phyloP scores from a whole-genome alignment of 768 basidiomycete genomes.

The Filobasidium wieringae region DNA sequence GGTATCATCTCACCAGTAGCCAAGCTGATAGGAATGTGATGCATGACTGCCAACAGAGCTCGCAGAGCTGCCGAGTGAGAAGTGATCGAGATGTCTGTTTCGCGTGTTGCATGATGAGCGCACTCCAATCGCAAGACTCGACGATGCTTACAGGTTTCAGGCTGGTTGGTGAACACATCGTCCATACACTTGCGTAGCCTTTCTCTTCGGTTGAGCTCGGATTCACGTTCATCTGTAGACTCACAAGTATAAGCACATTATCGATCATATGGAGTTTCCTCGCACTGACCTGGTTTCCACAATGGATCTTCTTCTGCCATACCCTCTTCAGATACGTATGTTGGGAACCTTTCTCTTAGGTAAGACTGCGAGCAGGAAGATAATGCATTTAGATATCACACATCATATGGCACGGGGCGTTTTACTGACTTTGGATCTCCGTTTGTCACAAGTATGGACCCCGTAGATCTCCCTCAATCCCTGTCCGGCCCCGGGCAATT shows the following conservation, averaged over 20 bases:
- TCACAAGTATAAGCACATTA: not conserved
- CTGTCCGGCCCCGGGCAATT: not conserved
- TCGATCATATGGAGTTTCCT: too few relatives aligned
- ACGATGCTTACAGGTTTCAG: slow-evolving; percentile 26
- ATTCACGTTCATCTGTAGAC: slow-evolving; percentile 31
- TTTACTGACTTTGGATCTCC: slow-evolving; percentile 24
- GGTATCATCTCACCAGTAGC: slow-evolving; percentile 38
- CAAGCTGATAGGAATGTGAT: slow-evolving; percentile 28
- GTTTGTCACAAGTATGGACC: slow-evolving; percentile 34
- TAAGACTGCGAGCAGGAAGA: slow-evolving; percentile 12
- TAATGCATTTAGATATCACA: not conserved
- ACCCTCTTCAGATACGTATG: slow-evolving; percentile 24
- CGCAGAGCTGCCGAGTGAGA: slow-evolving; percentile 30
- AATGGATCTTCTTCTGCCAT: slow-evolving; percentile 32
- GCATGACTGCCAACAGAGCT: slow-evolving; percentile 27
- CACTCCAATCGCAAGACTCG: not conserved
- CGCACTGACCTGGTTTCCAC: slow-evolving; percentile 23
- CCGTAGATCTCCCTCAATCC: slow-evolving; percentile 35
- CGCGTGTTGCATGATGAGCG: not conserved
- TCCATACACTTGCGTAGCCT: slow-evolving; percentile 25
- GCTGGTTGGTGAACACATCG: slow-evolving; percentile 25
- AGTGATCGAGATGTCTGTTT: slow-evolving; percentile 30
- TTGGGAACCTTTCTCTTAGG: slow-evolving; percentile 27
- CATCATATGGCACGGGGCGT: not conserved
- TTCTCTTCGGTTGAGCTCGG: slow-evolving; percentile 27